A percentile compares a stretch with the other conserved stretches of the same genome.
These are phyloP conservation scores for Cetradonia linearis DNA, from an alignment of 495 filamentous ascomycete species.

Conservation along the genomic window DNA sequence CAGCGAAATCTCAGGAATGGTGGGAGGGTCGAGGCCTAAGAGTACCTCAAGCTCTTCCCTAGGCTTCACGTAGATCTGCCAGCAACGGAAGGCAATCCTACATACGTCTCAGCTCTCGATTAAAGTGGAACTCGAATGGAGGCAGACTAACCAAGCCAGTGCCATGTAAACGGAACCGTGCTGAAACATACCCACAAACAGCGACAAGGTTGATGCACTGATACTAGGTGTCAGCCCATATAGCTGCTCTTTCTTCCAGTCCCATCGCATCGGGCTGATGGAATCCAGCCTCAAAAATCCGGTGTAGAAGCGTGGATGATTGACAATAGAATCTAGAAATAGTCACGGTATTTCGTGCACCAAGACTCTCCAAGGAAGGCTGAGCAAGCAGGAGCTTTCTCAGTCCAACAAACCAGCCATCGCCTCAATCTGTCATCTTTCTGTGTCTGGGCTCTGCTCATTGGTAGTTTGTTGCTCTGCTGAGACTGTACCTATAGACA, in stretches of 20 bases:
- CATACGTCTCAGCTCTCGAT: background rate
- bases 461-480: background rate
- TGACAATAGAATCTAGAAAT: background rate
- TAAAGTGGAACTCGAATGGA: background rate
- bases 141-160: constrained; percentile 39
- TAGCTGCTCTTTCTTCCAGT: background rate
- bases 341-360: background rate
- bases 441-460: background rate
- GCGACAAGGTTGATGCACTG: constrained; percentile 8
- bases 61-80: constrained; percentile 54
- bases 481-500: background rate
- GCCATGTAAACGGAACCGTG: constrained; percentile 42
- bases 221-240: constrained; percentile 3
- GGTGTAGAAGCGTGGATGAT: background rate
- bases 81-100: constrained; percentile 74
- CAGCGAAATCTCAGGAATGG: constrained; percentile 81
- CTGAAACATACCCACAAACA: constrained; percentile 37
- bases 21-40: constrained; percentile 85
- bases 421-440: background rate
- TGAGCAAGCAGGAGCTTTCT: background rate
- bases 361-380: background rate
- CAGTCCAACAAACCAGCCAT: background rate
- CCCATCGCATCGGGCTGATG: constrained; percentile 14
- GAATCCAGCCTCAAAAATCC: background rate
- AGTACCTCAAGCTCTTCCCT: constrained; percentile 83